phyloP scores from a whole-genome alignment of 495 filamentous ascomycete species.

The Cryomyces minteri region DNA sequence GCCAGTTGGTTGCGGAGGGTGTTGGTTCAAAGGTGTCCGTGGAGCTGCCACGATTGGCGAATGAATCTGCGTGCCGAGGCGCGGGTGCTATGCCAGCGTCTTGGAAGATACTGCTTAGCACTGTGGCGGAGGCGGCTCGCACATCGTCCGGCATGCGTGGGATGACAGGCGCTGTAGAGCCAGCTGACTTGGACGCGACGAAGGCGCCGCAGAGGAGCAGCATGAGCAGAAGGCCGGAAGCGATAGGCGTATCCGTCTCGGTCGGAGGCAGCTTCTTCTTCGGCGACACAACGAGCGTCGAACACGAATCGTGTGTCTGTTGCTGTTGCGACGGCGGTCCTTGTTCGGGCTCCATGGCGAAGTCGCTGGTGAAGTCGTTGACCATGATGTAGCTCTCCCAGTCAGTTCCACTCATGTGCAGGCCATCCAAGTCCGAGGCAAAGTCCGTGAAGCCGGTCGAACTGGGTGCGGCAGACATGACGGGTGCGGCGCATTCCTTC shows the following conservation, averaged over 20 bases:
- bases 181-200: conserved; percentile 67
- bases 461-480: conserved; percentile 34
- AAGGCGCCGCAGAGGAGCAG: conserved; percentile 94
- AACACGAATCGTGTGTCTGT: conserved; percentile 12
- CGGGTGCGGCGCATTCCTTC: conserved; percentile 46
- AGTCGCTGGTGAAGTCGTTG: conserved; percentile 33
- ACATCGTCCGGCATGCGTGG: conserved; percentile 86
- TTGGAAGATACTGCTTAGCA: conserved; percentile 76
- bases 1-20: too few species aligned
- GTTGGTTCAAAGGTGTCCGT: too few species aligned
- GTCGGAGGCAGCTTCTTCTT: conserved; percentile 37
- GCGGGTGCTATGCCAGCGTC: conserved; percentile 41
- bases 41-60: too few species aligned
- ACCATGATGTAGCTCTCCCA: conserved; percentile 73
- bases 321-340: conserved; percentile 7
- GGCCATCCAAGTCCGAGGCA: conserved; percentile 63
- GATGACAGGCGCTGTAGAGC: conserved; percentile 40
- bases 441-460: conserved; percentile 44
- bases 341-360: conserved; percentile 31
- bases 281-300: conserved; percentile 26
- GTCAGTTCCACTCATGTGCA: conserved; percentile 54
- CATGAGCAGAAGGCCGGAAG: conserved; percentile 30
- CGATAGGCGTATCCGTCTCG: conserved; percentile 21
- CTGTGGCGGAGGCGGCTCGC: conserved; percentile 73
- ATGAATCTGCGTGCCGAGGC: too few species aligned